Percentiles rank a stretch among this genome's conserved stretches.
These are phyloP conservation scores for Trichothecium roseum DNA, from an alignment of 2,329 filamentous ascomycete genomes.

Conservation along the genomic window DNA sequence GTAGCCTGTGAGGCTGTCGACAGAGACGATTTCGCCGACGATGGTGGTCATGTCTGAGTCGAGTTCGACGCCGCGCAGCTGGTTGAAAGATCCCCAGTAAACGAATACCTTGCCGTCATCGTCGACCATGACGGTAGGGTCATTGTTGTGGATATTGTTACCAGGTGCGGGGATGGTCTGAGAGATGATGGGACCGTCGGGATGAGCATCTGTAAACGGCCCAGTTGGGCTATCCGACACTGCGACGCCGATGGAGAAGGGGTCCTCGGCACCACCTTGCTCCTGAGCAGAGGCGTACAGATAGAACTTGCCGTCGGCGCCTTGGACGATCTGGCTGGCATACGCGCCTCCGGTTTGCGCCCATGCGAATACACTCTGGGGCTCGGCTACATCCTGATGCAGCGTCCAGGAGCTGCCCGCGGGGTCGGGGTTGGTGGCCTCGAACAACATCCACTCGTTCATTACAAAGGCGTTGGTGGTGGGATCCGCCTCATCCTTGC, in stretches of 20 bases:
- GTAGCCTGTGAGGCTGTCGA: slow-evolving; percentile 18
- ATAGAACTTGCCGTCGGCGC: slow-evolving; percentile 22
- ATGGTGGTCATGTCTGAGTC: slow-evolving; percentile 24
- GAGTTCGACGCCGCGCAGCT: slow-evolving; percentile 22
- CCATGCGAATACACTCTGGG: slow-evolving; percentile 22
- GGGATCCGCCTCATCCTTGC: slow-evolving; percentile 19
- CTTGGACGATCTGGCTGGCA: slow-evolving; percentile 23
- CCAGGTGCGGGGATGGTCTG: slow-evolving; percentile 17
- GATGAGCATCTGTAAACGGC: slow-evolving; percentile 23
- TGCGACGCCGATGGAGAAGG: slow-evolving; percentile 26
- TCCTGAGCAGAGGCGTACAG: slow-evolving; percentile 23
- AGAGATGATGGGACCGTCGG: slow-evolving; percentile 23
- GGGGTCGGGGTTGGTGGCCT: slow-evolving; percentile 15
- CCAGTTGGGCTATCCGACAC: slow-evolving; percentile 22
- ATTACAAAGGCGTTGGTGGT: slow-evolving; percentile 21
- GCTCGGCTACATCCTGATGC: slow-evolving; percentile 17
- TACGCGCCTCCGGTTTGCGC: slow-evolving; percentile 21
- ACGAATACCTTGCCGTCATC: slow-evolving; percentile 22
- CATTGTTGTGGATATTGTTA: slow-evolving; percentile 28
- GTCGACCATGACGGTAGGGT: slow-evolving; percentile 26
- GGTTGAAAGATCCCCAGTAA: slow-evolving; percentile 26
- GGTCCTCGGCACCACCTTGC: slow-evolving; percentile 15
- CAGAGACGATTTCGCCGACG: slow-evolving; percentile 11
- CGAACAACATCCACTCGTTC: slow-evolving; percentile 25
- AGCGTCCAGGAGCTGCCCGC: slow-evolving; percentile 21